A percentile compares a stretch with the other conserved stretches of the same genome.
Evolutionary conservation across 257 asterid species (phyloP).

Genomic region (Cordia subcordata): DNA sequence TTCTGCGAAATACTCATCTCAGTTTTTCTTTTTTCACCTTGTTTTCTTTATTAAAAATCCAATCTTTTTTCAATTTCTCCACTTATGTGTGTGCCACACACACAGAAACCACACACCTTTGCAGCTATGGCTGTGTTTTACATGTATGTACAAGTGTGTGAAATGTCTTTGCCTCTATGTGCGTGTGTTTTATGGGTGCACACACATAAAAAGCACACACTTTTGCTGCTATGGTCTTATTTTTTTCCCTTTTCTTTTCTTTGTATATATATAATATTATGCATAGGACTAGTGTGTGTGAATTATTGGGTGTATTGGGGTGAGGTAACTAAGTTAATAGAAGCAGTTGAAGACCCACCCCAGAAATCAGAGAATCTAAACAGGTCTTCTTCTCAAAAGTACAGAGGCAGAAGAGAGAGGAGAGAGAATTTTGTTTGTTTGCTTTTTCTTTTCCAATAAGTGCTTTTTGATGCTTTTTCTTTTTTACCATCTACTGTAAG

Average conservation of each 20-base stretch:
- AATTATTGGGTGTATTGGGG: background rate
- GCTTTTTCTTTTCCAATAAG: too few species aligned
- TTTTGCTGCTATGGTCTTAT: background rate
- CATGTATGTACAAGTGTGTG: background rate
- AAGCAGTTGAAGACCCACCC: background rate
- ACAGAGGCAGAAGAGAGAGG: background rate
- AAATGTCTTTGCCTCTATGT: background rate
- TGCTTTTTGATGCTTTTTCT: too few species aligned
- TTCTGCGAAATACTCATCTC: constrained; percentile 47
- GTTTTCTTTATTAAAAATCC: too few species aligned
- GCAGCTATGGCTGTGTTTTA: background rate
- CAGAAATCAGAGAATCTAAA: background rate
- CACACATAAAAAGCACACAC: background rate
- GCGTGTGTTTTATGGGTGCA: background rate
- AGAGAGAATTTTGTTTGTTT: background rate
- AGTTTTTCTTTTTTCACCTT: background rate
- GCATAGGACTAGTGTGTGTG: too few species aligned
- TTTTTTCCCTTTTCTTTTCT: too few species aligned
- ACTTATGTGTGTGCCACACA: background rate
- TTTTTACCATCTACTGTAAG: too few species aligned
- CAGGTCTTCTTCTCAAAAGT: background rate
- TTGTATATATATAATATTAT: too few species aligned
- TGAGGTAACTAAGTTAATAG: background rate
- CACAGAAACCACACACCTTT: background rate
- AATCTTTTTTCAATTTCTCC: too few species aligned